phyloP scores from a whole-genome alignment of 371 early-diverging fungal genomes.

The Mucor piriformis region DNA sequence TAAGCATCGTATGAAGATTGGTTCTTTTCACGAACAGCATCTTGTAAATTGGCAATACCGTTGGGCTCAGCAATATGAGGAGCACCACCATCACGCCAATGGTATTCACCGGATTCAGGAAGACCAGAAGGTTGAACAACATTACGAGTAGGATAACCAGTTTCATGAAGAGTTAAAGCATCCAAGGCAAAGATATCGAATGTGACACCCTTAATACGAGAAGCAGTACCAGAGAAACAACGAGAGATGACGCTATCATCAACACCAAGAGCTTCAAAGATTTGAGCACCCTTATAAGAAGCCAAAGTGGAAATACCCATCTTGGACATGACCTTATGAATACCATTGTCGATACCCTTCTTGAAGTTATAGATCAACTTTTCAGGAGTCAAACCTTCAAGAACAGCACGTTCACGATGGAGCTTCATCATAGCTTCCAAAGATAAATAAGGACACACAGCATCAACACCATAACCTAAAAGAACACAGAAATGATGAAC shows the following conservation, averaged over 20 bases:
- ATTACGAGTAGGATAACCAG: conserved; percentile 80
- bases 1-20: conserved; percentile 83
- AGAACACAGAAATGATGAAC: conserved; percentile 96
- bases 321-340: conserved; percentile 97
- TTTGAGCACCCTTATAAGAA: conserved; percentile 97
- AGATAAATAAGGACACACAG: conserved; percentile 92
- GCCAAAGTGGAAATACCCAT: conserved; percentile 98
- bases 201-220: conserved; percentile 90
- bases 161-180: conserved; percentile 85
- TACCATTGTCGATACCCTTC: conserved; percentile 89
- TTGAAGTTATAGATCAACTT: conserved; percentile 79
- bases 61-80: conserved; percentile 91
- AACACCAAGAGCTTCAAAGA: conserved; percentile 95
- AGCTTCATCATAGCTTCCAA: conserved; percentile 88
- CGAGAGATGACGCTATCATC: conserved; percentile 84
- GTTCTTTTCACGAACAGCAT: conserved; percentile 95
- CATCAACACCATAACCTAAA: conserved; percentile 97
- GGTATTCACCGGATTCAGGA: conserved; percentile 95
- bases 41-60: conserved; percentile 88
- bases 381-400: conserved; percentile 49
- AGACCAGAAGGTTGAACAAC: conserved; percentile 64
- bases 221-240: conserved; percentile 94
- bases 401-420: conserved; percentile 78
- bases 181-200: conserved; percentile 90
- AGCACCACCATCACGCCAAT: conserved; percentile 94